Conservation (phyloP, 345 rosid genomes). For the Balakata baccata region DNA sequence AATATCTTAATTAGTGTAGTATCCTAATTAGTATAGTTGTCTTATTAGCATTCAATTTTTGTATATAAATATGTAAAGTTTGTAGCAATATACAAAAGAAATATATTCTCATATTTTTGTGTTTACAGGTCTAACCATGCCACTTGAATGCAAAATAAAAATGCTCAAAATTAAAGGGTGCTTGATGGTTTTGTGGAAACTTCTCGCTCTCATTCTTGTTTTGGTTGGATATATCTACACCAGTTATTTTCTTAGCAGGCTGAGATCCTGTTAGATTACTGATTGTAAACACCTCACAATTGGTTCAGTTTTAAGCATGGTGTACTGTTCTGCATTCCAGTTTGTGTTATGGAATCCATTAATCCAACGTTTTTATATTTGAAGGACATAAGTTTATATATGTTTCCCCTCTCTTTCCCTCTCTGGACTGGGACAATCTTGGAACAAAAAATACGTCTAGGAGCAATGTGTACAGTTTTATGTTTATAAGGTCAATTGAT, state of each 20-base stretch:
- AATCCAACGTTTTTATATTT: not conserved
- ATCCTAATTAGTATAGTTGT: no score
- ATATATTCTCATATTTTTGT: no score
- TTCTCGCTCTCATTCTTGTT: not conserved
- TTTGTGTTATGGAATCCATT: not conserved
- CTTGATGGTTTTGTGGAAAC: not conserved
- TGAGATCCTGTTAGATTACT: not conserved
- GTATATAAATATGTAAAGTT: no score
- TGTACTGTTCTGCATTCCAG: not conserved
- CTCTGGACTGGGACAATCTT: not conserved
- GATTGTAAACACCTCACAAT: not conserved
- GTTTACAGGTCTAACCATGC: no score
- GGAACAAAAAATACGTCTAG: not conserved
- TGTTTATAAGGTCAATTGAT: conserved; percentile 1
- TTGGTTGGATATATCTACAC: not conserved
- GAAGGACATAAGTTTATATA: not conserved
- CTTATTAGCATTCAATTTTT: no score
- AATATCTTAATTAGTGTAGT: no score
- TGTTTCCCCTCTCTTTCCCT: not conserved
- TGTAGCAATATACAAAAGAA: no score
- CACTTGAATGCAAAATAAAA: no score
- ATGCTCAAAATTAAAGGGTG: not conserved
- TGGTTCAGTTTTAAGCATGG: not conserved
- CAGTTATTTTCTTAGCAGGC: not conserved
- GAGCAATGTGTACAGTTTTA: not conserved